Evolutionary conservation across 768 basidiomycete species (phyloP).

Genomic region (Brasilioporus rufonigricans): DNA sequence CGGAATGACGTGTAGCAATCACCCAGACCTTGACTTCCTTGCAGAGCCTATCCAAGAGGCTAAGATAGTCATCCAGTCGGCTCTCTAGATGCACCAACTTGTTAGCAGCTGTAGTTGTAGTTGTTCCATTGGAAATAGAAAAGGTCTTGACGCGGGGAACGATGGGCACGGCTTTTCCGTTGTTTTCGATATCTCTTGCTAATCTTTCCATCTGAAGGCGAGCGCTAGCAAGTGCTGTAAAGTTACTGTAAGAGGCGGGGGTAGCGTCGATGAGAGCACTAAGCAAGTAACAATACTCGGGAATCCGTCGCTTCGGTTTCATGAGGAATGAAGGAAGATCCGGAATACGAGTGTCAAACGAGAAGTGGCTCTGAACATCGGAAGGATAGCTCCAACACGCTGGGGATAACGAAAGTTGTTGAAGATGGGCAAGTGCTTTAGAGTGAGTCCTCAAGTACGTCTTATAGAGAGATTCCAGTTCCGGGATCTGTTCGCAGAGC

Average conservation of each 20-base stretch:
- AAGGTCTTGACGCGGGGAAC: background rate
- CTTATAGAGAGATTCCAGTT: slow-evolving; percentile 64
- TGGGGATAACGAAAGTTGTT: slow-evolving; percentile 33
- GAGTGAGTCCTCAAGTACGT: slow-evolving; percentile 74
- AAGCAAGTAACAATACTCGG: slow-evolving; percentile 87
- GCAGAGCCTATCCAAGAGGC: slow-evolving; percentile 55
- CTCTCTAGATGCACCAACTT: slow-evolving; percentile 49
- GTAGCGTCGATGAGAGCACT: slow-evolving; percentile 66
- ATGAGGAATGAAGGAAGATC: slow-evolving; percentile 89
- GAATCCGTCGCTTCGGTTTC: slow-evolving; percentile 91
- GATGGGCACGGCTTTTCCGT: slow-evolving; percentile 11
- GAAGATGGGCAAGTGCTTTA: slow-evolving; percentile 61
- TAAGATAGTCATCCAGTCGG: slow-evolving; percentile 50
- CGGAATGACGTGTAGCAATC: slow-evolving; percentile 41
- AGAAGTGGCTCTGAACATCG: slow-evolving; percentile 44
- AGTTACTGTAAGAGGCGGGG: slow-evolving; percentile 58
- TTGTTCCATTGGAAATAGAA: background rate
- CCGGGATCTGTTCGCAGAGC: slow-evolving; percentile 48
- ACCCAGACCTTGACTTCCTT: slow-evolving; percentile 56
- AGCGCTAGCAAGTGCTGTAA: slow-evolving; percentile 20
- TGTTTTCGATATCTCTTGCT: slow-evolving; percentile 69
- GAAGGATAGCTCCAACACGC: slow-evolving; percentile 58
- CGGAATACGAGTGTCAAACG: slow-evolving; percentile 73
- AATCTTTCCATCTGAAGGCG: slow-evolving; percentile 55
- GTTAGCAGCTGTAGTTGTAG: slow-evolving; percentile 34